Evolutionary conservation across 2,329 filamentous ascomycete genomes (phyloP), one percentile per base, ranked within the genome.

Genomic region (Apiospora rasikravindrae): DNA sequence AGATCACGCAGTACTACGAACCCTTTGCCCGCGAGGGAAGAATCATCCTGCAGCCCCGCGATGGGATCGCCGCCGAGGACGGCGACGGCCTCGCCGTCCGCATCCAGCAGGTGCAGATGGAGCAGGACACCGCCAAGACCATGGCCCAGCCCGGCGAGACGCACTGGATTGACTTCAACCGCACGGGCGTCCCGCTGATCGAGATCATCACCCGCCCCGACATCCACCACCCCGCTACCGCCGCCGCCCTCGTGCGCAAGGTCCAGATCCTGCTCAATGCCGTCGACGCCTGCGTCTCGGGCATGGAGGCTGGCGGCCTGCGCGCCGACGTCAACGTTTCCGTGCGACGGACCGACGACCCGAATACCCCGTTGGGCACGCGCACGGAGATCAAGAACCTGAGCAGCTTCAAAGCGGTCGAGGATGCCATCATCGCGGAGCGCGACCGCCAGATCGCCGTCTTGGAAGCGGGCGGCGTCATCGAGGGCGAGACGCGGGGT

Each of bases 301-400:
- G 96, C 1, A 98, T 99, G 95, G 96, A 99, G 82, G 85, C 93
- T 53, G 96, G 96, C 45, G 96, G 96, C 0, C 83, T 99, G 71
- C 89, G 96, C 71, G 96, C 95, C 6, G 96, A 99, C 80, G 94
- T 99, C 77, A 99, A 99, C 77, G 96, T 99, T 7, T 98, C 95
- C 2, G 91, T 99, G 13, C 88, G 91, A 73, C 87, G 90, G 67
- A 84, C 83, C 0, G 86, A 85, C n/a, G 86, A 86, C 22, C 77
- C 79, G 0, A 74, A 75, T 16, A 77, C 73, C 1, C 80, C 80
- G 2, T 86, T 98, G 0, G 96, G 96, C 2, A 94, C 95, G 76
- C 89, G 96, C 70, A 98, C 95, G 0, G 96, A 99, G 83, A 98
- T 99, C 84, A 99, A 99, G 84, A 99, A 99, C 78, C 80, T 99